Percentiles rank a stretch among this genome's conserved stretches.
These are phyloP conservation scores for Anthracocystis panici-leucophaei DNA, from an alignment of 1,284 basidiomycete genomes.

Conservation along the genomic window DNA sequence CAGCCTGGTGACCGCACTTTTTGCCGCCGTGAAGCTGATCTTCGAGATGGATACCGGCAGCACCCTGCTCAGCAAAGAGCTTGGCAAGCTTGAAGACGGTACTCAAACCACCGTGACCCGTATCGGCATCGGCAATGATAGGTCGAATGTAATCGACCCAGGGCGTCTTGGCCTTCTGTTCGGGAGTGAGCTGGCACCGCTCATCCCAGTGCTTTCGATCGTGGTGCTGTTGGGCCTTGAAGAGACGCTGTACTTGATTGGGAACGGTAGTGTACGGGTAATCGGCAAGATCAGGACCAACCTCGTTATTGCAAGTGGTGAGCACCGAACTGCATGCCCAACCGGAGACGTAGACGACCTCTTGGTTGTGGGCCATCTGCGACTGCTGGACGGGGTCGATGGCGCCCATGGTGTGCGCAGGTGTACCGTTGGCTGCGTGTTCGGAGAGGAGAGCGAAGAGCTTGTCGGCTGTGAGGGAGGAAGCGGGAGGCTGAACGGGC, in stretches of 20 bases:
- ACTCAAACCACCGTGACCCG: slow-evolving; percentile 68
- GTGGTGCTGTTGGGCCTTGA: slow-evolving; percentile 69
- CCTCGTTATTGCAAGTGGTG: slow-evolving; percentile 88
- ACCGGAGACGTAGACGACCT: slow-evolving; percentile 94
- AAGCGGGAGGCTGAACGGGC: slow-evolving; percentile 79
- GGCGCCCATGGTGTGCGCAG: slow-evolving; percentile 66
- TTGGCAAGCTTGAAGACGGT: slow-evolving; percentile 68
- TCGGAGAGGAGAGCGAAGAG: slow-evolving; percentile 78
- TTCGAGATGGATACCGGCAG: slow-evolving; percentile 67
- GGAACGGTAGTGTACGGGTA: slow-evolving; percentile 95
- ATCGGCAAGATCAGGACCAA: slow-evolving; percentile 94
- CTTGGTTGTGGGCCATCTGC: slow-evolving; percentile 95
- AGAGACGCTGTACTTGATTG: slow-evolving; percentile 73
- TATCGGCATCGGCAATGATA: slow-evolving; percentile 69
- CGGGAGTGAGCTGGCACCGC: slow-evolving; percentile 57
- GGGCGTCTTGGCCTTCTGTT: slow-evolving; percentile 64
- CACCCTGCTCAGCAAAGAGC: slow-evolving; percentile 71
- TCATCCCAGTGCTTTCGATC: slow-evolving; percentile 69
- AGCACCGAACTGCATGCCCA: slow-evolving; percentile 86
- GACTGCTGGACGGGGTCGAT: slow-evolving; percentile 93
- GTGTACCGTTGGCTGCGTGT: slow-evolving; percentile 75
- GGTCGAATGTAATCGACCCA: slow-evolving; percentile 68
- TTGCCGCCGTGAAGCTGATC: slow-evolving; percentile 70
- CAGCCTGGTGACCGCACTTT: slow-evolving; percentile 88
- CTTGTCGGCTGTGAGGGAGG: slow-evolving; percentile 84